These are phyloP conservation scores for Emmonsiellopsis sp. DNA, from an alignment of 2,329 filamentous ascomycete genomes.

Conservation along the genomic window DNA sequence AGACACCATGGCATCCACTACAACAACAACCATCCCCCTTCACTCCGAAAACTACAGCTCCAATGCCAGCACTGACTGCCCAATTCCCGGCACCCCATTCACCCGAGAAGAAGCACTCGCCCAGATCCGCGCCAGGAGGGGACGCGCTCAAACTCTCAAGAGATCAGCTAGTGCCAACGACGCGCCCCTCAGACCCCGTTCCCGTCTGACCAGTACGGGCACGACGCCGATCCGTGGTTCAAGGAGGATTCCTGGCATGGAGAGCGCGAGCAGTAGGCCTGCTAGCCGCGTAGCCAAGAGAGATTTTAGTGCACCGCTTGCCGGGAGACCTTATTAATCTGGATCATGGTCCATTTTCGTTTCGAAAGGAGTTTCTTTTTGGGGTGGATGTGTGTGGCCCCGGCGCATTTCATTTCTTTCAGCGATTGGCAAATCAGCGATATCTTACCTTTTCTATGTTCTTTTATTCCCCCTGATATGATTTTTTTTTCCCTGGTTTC, in stretches of 20 bases:
- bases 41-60: constrained; percentile 17
- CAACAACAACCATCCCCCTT: constrained; percentile 23
- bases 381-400: no score
- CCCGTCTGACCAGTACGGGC: background rate
- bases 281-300: constrained; percentile 18
- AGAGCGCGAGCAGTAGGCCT: constrained; percentile 17
- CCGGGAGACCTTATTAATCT: constrained; percentile 20
- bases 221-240: constrained; percentile 9
- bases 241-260: constrained; percentile 25
- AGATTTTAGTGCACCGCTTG: constrained; percentile 27
- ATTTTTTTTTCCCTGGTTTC: background rate
- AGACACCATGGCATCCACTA: constrained; percentile 13
- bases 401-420: background rate
- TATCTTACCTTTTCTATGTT: background rate
- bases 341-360: background rate
- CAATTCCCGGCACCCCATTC: constrained; percentile 33
- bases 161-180: constrained; percentile 32
- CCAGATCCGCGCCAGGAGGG: constrained; percentile 39
- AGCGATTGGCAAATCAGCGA: background rate
- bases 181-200: constrained; percentile 17
- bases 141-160: constrained; percentile 32
- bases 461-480: background rate
- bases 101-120: constrained; percentile 40
- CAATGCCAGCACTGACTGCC: constrained; percentile 9
- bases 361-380: background rate